Conservation (phyloP, 441 rosid genomes). For the Pelargonium australe region DNA sequence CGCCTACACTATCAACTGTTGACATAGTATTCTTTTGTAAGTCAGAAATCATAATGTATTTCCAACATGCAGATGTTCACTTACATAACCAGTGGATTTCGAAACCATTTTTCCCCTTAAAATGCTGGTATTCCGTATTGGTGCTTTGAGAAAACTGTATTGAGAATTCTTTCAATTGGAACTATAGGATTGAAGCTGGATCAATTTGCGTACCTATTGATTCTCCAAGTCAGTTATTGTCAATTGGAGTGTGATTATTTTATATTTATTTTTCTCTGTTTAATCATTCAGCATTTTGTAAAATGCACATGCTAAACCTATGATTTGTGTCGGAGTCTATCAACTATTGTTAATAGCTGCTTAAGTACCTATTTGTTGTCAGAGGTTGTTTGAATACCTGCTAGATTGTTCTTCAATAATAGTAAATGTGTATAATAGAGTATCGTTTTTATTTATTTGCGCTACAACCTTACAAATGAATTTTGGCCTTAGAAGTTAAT, state of each 20-base stretch:
- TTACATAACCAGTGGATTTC: background rate
- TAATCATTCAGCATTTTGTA: background rate
- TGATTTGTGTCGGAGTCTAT: background rate
- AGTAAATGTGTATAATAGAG: background rate
- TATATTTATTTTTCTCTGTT: background rate
- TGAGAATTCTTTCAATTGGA: background rate
- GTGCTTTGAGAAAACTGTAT: background rate
- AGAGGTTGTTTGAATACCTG: background rate
- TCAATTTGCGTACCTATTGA: too few relatives aligned
- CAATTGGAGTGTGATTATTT: background rate
- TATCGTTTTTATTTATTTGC: background rate
- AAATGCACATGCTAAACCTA: background rate
- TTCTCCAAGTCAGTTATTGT: too few relatives aligned
- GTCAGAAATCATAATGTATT: background rate
- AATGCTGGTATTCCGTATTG: too few relatives aligned
- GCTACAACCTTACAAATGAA: background rate
- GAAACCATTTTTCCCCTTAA: background rate
- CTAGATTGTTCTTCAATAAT: background rate
- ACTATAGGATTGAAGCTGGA: too few relatives aligned
- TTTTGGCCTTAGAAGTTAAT: background rate
- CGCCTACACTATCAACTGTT: constrained; percentile 12
- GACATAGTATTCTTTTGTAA: constrained; percentile 2
- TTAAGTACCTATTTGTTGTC: too few relatives aligned
- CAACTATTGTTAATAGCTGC: too few relatives aligned
- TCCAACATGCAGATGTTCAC: background rate